phyloP scores from a whole-genome alignment of 106 monocot species.

The Dendrobium catenatum region DNA sequence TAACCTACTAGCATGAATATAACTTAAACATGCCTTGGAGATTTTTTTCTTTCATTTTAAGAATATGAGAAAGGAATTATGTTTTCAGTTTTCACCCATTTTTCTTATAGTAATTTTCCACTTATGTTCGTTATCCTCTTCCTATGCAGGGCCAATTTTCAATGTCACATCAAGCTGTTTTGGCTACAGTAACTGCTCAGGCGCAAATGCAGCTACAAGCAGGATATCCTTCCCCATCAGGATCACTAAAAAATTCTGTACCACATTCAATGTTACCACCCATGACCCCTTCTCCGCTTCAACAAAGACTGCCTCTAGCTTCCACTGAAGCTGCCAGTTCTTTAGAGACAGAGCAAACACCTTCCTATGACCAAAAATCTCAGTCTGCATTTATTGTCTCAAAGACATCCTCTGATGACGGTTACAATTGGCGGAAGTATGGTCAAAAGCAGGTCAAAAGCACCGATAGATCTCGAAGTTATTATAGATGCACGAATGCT shows the following conservation, averaged over 20 bases:
- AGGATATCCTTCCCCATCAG: constrained; percentile 16
- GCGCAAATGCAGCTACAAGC: constrained; percentile 23
- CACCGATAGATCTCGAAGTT: constrained; percentile 25
- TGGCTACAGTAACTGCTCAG: constrained; percentile 31
- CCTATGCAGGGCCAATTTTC: constrained; percentile 23
- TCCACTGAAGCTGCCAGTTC: background rate
- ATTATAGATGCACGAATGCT: constrained; percentile 24
- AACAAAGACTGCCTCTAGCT: constrained; percentile 7
- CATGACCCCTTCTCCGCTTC: constrained; percentile 5
- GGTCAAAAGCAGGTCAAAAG: constrained; percentile 32
- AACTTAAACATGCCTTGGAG: background rate
- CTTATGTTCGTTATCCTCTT: background rate
- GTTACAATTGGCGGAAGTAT: constrained; percentile 29
- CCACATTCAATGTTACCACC: background rate
- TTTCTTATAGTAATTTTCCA: background rate
- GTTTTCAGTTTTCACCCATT: background rate
- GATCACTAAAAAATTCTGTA: background rate
- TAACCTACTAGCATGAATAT: background rate
- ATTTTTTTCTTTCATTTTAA: background rate
- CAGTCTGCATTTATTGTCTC: constrained; percentile 5
- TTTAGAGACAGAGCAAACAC: background rate
- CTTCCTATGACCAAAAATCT: constrained; percentile 6
- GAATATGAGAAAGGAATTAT: background rate
- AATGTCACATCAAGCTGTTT: constrained; percentile 29
- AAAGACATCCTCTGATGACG: constrained; percentile 18